These are phyloP conservation scores for Cicer judaicum DNA, from an alignment of 306 rosid species.

Conservation along the genomic window DNA sequence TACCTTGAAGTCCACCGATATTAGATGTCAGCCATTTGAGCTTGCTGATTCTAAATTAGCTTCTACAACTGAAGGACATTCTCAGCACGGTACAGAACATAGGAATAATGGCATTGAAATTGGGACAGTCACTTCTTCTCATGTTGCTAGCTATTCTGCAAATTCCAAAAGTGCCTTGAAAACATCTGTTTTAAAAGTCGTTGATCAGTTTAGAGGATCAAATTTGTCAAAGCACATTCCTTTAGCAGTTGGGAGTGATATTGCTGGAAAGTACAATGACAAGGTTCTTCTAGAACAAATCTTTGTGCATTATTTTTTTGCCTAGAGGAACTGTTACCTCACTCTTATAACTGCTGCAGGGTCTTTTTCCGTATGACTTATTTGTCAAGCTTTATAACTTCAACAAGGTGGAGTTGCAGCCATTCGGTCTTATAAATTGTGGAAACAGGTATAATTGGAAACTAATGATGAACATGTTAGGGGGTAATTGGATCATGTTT, in stretches of 20 bases:
- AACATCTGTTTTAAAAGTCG: constrained; percentile 79
- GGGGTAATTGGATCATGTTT: constrained; percentile 14
- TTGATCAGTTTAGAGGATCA: constrained; percentile 83
- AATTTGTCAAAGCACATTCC: constrained; percentile 59
- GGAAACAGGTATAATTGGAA: constrained; percentile 81
- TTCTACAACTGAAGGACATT: constrained; percentile 49
- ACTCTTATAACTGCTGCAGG: constrained; percentile 58
- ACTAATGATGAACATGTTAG: constrained; percentile 11
- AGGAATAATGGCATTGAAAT: constrained; percentile 53
- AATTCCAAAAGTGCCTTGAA: constrained; percentile 70
- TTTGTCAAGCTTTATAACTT: constrained; percentile 84
- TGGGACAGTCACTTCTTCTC: constrained; percentile 53
- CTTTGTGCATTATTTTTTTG: constrained; percentile 1
- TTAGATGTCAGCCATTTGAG: constrained; percentile 33
- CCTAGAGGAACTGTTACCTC: constrained; percentile 20
- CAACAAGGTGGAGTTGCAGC: constrained; percentile 74
- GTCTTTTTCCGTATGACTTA: constrained; percentile 68
- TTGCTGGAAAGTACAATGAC: constrained; percentile 62
- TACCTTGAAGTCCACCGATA: constrained; percentile 51
- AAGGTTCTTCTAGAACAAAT: constrained; percentile 60
- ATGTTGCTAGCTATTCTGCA: constrained; percentile 51
- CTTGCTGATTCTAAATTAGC: constrained; percentile 49
- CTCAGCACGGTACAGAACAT: constrained; percentile 45
- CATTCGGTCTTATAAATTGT: constrained; percentile 84
- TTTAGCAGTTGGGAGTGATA: constrained; percentile 54